These are phyloP conservation scores for Colletotrichum viniferum DNA, from an alignment of 2,329 filamentous ascomycete species.

Conservation along the genomic window DNA sequence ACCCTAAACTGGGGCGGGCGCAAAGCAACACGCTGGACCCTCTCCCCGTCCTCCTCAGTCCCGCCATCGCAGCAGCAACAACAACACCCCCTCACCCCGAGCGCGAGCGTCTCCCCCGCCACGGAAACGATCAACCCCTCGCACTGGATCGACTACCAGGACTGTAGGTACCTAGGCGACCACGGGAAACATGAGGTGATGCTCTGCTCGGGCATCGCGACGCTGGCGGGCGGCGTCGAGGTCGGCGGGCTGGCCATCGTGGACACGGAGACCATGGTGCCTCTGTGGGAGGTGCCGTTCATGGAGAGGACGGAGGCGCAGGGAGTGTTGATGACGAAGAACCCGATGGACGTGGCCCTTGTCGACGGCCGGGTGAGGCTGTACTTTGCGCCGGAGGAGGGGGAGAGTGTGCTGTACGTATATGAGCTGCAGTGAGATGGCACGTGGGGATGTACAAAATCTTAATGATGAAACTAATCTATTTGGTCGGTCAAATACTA, in stretches of 20 bases:
- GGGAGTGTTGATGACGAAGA: conserved; percentile 48
- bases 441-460: neutral
- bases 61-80: neutral
- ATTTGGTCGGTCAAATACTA: neutral
- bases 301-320: conserved; percentile 37
- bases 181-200: conserved; percentile 35
- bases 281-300: conserved; percentile 50
- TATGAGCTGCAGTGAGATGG: conserved; percentile 39
- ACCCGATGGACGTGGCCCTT: conserved; percentile 51
- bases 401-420: conserved; percentile 49
- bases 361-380: conserved; percentile 48
- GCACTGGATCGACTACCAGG: conserved; percentile 54
- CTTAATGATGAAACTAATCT: neutral
- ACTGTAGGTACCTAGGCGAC: conserved; percentile 53
- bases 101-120: conserved; percentile 15
- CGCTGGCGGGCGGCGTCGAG: conserved; percentile 30
- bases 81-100: neutral
- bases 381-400: conserved; percentile 52
- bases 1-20: conserved; percentile 52
- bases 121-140: conserved; percentile 39
- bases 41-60: conserved; percentile 8
- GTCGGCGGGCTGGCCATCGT: conserved; percentile 53
- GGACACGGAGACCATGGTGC: conserved; percentile 46
- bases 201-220: conserved; percentile 51
- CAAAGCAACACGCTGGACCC: conserved; percentile 41